Base-by-base conservation (phyloP, 768 basidiomycete species). In the Pleurotus tuoliensis region DNA sequence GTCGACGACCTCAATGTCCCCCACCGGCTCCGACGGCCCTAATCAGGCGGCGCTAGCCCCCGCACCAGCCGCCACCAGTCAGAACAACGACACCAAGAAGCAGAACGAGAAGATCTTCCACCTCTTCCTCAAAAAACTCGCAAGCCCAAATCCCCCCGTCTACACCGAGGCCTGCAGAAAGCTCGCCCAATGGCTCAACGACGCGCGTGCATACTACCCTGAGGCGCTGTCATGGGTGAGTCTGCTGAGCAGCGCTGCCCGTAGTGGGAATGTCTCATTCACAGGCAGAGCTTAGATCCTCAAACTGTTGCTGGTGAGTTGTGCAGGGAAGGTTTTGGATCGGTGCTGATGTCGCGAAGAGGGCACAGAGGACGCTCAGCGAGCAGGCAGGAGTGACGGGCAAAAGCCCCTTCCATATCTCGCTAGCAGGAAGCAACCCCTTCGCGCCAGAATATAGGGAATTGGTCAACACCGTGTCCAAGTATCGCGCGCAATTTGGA, bases 201-300 rank as follows among this genome's bases (percentile, higher is more conserved):
- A 53, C 39, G 5, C 51, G n/a, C 51, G 51, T 18, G 51, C 38
- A 2, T 53, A 53, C 51, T 53, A 53, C 38, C n/a, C 34, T 3
- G 51, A 53, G 20, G 51, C 51, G 25, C 13, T 22, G 39, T 39
- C 51, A 40, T 53, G 37, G 37, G 51, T 53, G 24, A 40, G 51
- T 40, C 18, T 8, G 16, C 16, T 25, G 20, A 5, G 8, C 20
- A 22, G 41, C 7, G n/a, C 18, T 18, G 13, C 18, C 12, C 38
- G 13, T 18, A 27, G 15, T 15, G 25, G 38, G 48, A 50, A 53
- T 27, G 2, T n/a, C 38, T 41, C 12, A 16, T 34, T 34, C 30
- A 18, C 16, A 39, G 22, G 15, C 34, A n/a, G 39, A 38, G 41
- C 18, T 3, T 24, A 53, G 51, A 53, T 53, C 8, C 51, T 53